These are phyloP conservation scores for Pseudogymnoascus sp. DNA, from an alignment of 2,329 filamentous ascomycete species.

Conservation along the genomic window DNA sequence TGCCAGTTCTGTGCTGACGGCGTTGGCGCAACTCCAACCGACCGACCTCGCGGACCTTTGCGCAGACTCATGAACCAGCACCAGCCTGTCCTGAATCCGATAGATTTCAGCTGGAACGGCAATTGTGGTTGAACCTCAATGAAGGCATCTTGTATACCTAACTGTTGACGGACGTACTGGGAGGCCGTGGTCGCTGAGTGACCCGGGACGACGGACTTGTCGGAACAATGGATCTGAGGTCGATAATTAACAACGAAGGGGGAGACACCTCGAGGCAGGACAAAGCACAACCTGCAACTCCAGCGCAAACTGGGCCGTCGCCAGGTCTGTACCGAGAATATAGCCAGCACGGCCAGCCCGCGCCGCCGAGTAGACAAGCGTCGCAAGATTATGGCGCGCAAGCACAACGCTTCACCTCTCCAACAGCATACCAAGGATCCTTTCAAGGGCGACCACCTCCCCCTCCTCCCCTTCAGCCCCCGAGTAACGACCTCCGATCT, in stretches of 20 bases:
- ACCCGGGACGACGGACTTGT: conserved; percentile 5
- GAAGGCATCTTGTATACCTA: neutral
- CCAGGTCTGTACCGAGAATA: conserved; percentile 26
- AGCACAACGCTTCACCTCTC: conserved; percentile 24
- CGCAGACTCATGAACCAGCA: conserved; percentile 1
- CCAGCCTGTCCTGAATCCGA: neutral
- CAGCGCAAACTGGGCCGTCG: conserved; percentile 22
- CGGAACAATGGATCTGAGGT: conserved; percentile 41
- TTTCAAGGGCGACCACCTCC: conserved; percentile 26
- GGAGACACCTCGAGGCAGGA: conserved; percentile 21
- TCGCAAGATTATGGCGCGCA: conserved; percentile 26
- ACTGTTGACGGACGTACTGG: conserved; percentile 3
- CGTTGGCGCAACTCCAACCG: neutral
- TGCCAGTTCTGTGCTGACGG: conserved; percentile 1
- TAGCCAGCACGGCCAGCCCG: conserved; percentile 20
- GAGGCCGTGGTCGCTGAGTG: neutral
- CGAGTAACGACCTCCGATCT: conserved; percentile 32
- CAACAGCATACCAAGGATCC: conserved; percentile 24
- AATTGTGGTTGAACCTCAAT: conserved; percentile 3
- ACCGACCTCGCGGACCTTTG: neutral
- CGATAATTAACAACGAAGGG: conserved; percentile 39
- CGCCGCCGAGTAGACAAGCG: conserved; percentile 25
- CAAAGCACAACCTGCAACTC: conserved; percentile 25
- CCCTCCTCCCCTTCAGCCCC: conserved; percentile 36
- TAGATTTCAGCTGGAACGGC: conserved; percentile 6